Evolutionary conservation across 2,329 filamentous ascomycete species (phyloP).

Genomic region (Xylariaceae sp.): DNA sequence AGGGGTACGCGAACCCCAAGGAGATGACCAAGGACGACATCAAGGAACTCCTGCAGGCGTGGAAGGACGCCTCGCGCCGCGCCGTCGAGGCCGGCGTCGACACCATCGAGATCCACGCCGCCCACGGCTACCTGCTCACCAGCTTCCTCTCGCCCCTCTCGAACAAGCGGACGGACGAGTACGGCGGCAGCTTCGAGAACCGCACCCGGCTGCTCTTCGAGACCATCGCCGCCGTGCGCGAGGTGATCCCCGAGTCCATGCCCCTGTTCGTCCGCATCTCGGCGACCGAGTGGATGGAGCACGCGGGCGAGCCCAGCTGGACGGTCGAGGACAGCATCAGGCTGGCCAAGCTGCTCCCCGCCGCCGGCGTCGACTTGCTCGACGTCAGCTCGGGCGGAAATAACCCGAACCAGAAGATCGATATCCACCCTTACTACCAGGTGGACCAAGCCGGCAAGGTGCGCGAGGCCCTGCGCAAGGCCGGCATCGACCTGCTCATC

Average conservation of each 20-base stretch:
- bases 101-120: conserved; percentile 67
- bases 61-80: conserved; percentile 31
- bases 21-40: conserved; percentile 48
- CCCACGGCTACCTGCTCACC: conserved; percentile 72
- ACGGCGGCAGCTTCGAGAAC: conserved; percentile 68
- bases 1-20: conserved; percentile 49
- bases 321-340: conserved; percentile 60
- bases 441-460: conserved; percentile 65
- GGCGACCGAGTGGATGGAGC: conserved; percentile 64
- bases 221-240: conserved; percentile 56
- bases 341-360: conserved; percentile 65
- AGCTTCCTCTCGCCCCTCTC: conserved; percentile 63
- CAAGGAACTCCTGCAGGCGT: conserved; percentile 30
- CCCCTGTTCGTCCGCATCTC: conserved; percentile 63
- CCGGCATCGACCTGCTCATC: conserved; percentile 53
- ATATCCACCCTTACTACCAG: conserved; percentile 64
- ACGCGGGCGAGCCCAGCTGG: conserved; percentile 55
- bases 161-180: conserved; percentile 63
- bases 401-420: conserved; percentile 55
- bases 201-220: conserved; percentile 64
- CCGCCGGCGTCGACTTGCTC: conserved; percentile 71
- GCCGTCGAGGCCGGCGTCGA: conserved; percentile 51
- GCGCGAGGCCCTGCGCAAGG: conserved; percentile 56
- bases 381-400: conserved; percentile 78
- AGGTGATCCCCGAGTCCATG: conserved; percentile 56